Percentiles rank a stretch among this genome's conserved stretches.
Conservation (phyloP, 495 filamentous ascomycete species). For the Echria macrotheca region DNA sequence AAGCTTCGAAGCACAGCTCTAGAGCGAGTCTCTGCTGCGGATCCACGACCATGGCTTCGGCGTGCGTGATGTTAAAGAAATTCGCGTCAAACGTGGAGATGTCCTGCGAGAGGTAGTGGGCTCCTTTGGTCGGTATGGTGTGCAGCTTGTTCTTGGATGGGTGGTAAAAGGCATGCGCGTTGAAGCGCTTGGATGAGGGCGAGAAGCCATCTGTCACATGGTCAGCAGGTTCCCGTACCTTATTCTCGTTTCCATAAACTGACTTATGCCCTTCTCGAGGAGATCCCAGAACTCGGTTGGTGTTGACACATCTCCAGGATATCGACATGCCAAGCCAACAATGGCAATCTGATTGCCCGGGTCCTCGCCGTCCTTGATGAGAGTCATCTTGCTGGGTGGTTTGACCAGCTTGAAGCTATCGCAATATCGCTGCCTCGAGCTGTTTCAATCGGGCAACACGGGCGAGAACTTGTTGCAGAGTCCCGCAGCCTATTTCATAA, state of each 20-base stretch:
- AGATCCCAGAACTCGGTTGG: conserved; percentile 37
- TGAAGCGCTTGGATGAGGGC: conserved; percentile 38
- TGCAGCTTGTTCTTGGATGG: neutral
- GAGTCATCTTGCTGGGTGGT: no score
- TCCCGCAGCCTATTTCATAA: no score
- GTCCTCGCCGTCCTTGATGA: no score
- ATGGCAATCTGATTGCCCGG: neutral
- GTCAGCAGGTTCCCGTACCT: no score
- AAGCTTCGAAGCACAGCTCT: conserved; percentile 70
- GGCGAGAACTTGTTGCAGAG: no score
- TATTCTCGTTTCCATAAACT: conserved; percentile 39
- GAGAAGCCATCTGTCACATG: no score
- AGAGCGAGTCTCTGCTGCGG: conserved; percentile 72
- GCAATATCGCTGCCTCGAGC: no score
- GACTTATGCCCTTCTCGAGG: neutral
- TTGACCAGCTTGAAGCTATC: no score
- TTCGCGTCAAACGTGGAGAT: conserved; percentile 7
- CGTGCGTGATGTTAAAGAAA: conserved; percentile 8
- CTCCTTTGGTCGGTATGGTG: neutral
- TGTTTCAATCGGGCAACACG: no score
- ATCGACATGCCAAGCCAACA: conserved; percentile 6
- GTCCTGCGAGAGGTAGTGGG: conserved; percentile 5
- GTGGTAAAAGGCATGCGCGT: neutral
- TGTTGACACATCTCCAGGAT: conserved; percentile 3
- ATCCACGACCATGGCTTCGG: conserved; percentile 35